phyloP scores from a whole-genome alignment of 2,329 filamentous ascomycete genomes.

The Talaromyces islandicus region DNA sequence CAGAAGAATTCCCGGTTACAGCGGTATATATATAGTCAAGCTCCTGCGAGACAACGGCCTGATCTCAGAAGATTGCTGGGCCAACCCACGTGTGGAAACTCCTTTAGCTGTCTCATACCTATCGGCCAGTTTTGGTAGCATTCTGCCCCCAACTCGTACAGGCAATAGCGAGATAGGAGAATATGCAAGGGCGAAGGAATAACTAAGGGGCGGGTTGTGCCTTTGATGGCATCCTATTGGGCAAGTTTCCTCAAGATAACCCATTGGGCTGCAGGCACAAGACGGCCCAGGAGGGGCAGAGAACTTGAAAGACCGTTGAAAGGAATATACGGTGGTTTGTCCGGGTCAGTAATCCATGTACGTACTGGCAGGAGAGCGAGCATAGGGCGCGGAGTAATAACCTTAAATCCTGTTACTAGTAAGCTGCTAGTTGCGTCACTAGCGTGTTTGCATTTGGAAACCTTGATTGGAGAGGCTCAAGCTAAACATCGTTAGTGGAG shows the following conservation, averaged over 20 bases:
- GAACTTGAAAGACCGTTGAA: neutral
- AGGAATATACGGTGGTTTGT: neutral
- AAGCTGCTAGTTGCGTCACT: neutral
- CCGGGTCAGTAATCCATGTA: neutral
- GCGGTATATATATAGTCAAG: neutral
- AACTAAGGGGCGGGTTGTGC: neutral
- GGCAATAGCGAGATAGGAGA: neutral
- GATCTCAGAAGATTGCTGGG: no score
- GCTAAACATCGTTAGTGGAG: neutral
- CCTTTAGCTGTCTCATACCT: neutral
- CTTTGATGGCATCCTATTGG: neutral
- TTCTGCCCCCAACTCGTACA: neutral
- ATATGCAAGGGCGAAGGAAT: neutral
- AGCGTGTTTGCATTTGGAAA: neutral
- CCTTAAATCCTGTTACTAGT: neutral
- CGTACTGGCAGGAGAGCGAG: no score
- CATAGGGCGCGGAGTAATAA: neutral
- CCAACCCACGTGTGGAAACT: no score
- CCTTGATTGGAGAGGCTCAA: neutral
- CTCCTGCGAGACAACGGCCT: no score
- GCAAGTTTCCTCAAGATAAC: neutral
- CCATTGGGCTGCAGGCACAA: neutral
- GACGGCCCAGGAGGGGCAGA: neutral
- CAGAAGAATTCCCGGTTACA: neutral
- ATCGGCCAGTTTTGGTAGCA: neutral